Evolutionary conservation across 495 filamentous ascomycete species (phyloP).

Genomic region (Neurospora africana): DNA sequence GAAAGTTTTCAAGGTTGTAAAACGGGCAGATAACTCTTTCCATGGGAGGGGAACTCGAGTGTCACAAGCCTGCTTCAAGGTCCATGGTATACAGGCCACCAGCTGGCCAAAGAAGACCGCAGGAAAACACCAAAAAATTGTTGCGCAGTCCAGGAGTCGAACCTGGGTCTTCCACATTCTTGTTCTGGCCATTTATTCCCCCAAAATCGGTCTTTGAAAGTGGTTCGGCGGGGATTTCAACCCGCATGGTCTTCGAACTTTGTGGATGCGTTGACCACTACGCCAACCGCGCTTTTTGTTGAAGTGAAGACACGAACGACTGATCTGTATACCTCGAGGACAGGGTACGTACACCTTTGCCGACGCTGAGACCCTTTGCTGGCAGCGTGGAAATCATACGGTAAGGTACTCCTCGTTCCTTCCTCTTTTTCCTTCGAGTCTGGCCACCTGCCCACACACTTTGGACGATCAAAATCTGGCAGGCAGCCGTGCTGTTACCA

Average conservation of each 20-base stretch:
- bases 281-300: not conserved
- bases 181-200: not conserved
- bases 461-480: not conserved
- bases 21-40: too few species aligned
- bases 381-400: not conserved
- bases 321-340: not conserved
- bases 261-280: not conserved
- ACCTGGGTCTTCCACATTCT: not conserved
- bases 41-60: not conserved
- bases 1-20: too few species aligned
- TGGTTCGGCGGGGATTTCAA: not conserved
- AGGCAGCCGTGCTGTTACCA: not conserved
- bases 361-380: not conserved
- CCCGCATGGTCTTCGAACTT: not conserved
- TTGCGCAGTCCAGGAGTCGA: not conserved
- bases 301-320: not conserved
- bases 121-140: not conserved
- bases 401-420: not conserved
- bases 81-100: not conserved
- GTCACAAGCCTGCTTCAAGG: not conserved
- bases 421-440: not conserved
- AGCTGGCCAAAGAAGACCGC: not conserved
- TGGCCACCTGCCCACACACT: not conserved
- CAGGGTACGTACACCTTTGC: not conserved
- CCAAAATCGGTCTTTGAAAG: not conserved